A percentile compares a stretch with the other conserved stretches of the same genome.
These are phyloP conservation scores for Cercospora beticola DNA, from an alignment of 2,329 filamentous ascomycete genomes.

Conservation along the genomic window DNA sequence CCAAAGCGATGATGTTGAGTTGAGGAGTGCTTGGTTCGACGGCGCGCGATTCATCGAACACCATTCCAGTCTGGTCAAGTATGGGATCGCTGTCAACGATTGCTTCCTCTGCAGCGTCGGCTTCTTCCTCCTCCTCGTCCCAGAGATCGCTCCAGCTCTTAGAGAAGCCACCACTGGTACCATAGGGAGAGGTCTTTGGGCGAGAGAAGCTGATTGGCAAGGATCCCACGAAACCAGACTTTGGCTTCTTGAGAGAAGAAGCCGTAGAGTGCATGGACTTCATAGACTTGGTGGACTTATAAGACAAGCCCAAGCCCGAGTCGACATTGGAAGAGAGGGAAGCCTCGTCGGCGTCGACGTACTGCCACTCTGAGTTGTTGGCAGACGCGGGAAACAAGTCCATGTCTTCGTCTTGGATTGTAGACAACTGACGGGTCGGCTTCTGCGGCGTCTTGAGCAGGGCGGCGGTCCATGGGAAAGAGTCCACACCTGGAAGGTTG, in stretches of 20 bases:
- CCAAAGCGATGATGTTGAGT: conserved; percentile 42
- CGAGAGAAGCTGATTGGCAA: conserved; percentile 61
- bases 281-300: conserved; percentile 64
- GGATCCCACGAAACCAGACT: conserved; percentile 71
- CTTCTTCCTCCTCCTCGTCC: conserved; percentile 86
- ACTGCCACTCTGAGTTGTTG: conserved; percentile 66
- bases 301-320: conserved; percentile 76
- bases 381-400: conserved; percentile 82
- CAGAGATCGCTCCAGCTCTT: conserved; percentile 99
- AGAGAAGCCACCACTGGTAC: conserved; percentile 60
- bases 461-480: conserved; percentile 94
- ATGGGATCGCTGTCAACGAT: conserved; percentile 34
- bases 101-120: conserved; percentile 51
- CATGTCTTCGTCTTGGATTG: conserved; percentile 77
- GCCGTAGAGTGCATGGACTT: conserved; percentile 41
- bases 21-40: conserved; percentile 59
- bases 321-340: conserved; percentile 82
- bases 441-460: conserved; percentile 73
- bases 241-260: conserved; percentile 58
- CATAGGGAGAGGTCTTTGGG: conserved; percentile 60
- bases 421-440: conserved; percentile 77
- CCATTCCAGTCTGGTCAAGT: conserved; percentile 20
- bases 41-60: conserved; percentile 42
- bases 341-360: conserved; percentile 71
- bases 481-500: conserved; percentile 68